phyloP scores from a whole-genome alignment of 2,329 filamentous ascomycete genomes.

The Colletotrichum euphorbiae region DNA sequence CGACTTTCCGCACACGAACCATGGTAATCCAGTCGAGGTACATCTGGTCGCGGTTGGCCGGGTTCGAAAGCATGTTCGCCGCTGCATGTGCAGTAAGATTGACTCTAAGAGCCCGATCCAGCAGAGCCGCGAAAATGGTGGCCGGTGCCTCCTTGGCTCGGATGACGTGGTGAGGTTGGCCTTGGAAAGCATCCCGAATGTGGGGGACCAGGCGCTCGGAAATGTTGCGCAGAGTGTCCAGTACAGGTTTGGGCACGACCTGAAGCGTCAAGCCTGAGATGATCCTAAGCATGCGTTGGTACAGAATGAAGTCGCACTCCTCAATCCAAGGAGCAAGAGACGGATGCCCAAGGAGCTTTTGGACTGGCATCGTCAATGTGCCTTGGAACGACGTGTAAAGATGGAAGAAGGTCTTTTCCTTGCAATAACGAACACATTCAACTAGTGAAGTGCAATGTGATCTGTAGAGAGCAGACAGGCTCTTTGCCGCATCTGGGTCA shows the following conservation, averaged over 20 bases:
- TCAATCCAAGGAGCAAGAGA: conserved; percentile 92
- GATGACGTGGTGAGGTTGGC: conserved; percentile 86
- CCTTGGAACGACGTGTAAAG: conserved; percentile 96
- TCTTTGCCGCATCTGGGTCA: conserved; percentile 87
- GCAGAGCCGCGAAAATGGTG: conserved; percentile 85
- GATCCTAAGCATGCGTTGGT: conserved; percentile 96
- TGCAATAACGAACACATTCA: conserved; percentile 95
- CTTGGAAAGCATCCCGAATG: conserved; percentile 85
- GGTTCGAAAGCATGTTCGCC: conserved; percentile 90
- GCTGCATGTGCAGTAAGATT: conserved; percentile 95
- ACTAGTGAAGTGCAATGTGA: conserved; percentile 96
- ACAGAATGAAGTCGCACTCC: conserved; percentile 94
- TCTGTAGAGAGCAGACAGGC: conserved; percentile 87
- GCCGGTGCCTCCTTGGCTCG: conserved; percentile 90
- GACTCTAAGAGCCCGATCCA: conserved; percentile 89
- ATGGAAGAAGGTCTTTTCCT: conserved; percentile 96
- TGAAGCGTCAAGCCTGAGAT: conserved; percentile 90
- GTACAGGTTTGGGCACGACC: conserved; percentile 87
- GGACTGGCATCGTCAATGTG: conserved; percentile 94
- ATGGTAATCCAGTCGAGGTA: conserved; percentile 87
- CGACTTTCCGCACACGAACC: conserved; percentile 71
- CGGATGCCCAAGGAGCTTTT: conserved; percentile 87
- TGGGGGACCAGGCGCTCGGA: conserved; percentile 84
- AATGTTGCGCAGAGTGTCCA: conserved; percentile 89
- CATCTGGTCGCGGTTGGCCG: conserved; percentile 93